Evolutionary conservation across 345 rosid species (phyloP), one percentile per base, ranked within the genome.

Genomic region (Microcos paniculata): DNA sequence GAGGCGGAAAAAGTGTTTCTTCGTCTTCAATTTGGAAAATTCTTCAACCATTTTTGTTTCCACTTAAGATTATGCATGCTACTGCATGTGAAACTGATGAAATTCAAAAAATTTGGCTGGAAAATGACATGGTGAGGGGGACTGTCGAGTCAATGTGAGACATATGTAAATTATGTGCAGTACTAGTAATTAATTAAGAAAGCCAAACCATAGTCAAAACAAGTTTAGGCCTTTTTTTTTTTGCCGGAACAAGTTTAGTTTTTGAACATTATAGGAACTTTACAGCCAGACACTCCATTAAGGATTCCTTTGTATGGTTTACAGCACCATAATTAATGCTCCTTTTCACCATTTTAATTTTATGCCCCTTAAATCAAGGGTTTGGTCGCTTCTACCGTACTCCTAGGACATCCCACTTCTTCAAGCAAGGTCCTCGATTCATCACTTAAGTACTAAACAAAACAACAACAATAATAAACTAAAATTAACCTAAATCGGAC

Each of bases 311-410:
- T 52, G 5, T 19, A 19, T 16, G 18, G 15, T 72, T 43, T 10
- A 65, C 19, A 62, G 28, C 62, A 51, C 3, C 51, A 24, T 24
- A 73, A 59, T 62, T 23, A 48, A 12, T 46, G 52, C 2, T 74
- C 28, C 59, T 59, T 48, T 55, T 38, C 18, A 4, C 10, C 12
- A 62, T n/a, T n/a, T n/a, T n/a, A n/a, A 71, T 72, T 30, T 40
- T 42, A 64, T 72, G 71, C 59, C 73, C 73, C n/a, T 57, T 66
- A 11, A 66, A 66, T 73, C 56, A 78, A 35, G 77, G 77, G 38
- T 24, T 78, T 33, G 81, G 73, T 78, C 24, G 45, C 77, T 66
- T 66, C 77, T 57, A 53, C 19, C 55, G 26, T 57, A 73, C 81
- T 66, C 73, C 57, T 5, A 66, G 62, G 73, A 35, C 23, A 55